Conservation (phyloP, 441 rosid genomes). For the Populus hybrid region DNA sequence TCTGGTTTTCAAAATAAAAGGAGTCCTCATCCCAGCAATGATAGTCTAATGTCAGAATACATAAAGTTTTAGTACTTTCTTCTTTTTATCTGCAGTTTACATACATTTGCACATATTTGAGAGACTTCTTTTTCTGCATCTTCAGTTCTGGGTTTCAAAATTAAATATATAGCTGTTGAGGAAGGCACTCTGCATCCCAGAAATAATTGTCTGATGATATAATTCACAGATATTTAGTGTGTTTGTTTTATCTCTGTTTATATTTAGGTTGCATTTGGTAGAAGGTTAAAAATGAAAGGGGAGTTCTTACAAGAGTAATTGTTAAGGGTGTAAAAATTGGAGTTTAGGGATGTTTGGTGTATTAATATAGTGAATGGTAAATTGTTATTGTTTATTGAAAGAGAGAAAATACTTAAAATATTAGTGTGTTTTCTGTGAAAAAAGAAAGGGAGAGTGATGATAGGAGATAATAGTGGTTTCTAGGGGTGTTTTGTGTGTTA, state of each 20-base stretch:
- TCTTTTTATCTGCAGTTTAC: neutral
- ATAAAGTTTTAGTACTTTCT: neutral
- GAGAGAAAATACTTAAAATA: neutral
- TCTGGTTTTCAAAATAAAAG: too few relatives aligned
- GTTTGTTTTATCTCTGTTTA: neutral
- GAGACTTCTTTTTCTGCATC: neutral
- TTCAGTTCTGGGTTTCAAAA: neutral
- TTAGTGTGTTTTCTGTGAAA: neutral
- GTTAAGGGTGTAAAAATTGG: neutral
- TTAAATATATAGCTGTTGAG: neutral
- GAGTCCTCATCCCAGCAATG: neutral
- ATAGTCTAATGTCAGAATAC: neutral
- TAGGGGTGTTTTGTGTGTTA: too few relatives aligned
- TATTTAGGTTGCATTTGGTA: neutral
- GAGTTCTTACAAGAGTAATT: neutral
- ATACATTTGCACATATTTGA: neutral
- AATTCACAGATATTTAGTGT: neutral
- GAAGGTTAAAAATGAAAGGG: neutral
- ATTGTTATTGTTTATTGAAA: neutral
- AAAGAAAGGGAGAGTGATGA: neutral
- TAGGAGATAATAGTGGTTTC: too few relatives aligned
- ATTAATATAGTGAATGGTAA: neutral
- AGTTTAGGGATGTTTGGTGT: neutral
- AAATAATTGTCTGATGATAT: neutral
- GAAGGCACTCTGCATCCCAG: neutral